Evolutionary conservation across 225 moss, liverwort and hornwort species (phyloP).

Genomic region (Pseudoscleropodium purum): DNA sequence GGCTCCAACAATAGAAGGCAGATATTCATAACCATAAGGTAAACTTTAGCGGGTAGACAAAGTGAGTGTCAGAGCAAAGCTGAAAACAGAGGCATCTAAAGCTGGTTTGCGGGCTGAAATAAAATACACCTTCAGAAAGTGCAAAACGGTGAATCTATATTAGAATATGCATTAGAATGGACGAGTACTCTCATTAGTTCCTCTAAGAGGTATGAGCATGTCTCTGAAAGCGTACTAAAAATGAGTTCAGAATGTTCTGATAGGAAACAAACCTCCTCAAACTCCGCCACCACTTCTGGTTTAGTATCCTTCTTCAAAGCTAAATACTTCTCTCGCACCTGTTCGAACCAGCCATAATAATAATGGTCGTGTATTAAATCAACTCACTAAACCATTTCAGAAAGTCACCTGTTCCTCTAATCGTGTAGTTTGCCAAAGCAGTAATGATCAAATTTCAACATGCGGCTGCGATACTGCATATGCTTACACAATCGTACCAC

Average conservation of each 20-base stretch:
- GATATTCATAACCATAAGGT: neutral
- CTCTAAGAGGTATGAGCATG: neutral
- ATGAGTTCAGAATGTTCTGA: neutral
- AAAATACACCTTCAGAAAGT: neutral
- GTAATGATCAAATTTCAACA: neutral
- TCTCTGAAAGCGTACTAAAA: neutral
- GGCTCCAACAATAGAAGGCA: neutral
- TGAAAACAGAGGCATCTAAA: neutral
- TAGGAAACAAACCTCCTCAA: slow-evolving; percentile 57
- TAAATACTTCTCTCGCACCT: slow-evolving; percentile 89
- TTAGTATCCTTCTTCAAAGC: slow-evolving; percentile 84
- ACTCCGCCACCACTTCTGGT: slow-evolving; percentile 80
- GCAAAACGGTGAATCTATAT: neutral
- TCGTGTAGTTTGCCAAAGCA: neutral
- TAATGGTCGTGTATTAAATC: neutral
- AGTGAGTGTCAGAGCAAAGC: neutral
- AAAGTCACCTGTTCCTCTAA: neutral
- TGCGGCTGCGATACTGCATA: neutral
- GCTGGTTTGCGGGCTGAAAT: neutral
- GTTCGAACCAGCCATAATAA: neutral
- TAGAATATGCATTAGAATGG: neutral
- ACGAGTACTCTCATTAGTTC: neutral
- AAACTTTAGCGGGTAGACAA: neutral
- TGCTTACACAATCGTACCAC: neutral
- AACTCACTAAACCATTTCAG: neutral